Evolutionary conservation across 441 rosid genomes (phyloP), one percentile per base, ranked within the genome.

Genomic region (Populus trichocarpa): DNA sequence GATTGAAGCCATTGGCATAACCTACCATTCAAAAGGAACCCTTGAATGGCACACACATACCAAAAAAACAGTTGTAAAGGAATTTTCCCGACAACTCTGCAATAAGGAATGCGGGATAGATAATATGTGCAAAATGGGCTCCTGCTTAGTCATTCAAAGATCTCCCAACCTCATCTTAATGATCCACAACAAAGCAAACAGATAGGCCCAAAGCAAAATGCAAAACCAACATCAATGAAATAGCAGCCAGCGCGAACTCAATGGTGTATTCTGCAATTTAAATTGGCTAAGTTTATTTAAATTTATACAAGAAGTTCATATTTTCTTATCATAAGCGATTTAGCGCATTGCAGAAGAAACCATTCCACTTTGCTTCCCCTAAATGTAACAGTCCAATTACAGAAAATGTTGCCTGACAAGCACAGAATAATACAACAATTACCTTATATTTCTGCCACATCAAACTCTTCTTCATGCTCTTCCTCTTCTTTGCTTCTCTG

Each of bases 381-480:
- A 33, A 69, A 69, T 35, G n/a, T 57, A 75, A 63, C 65, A 66
- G 74, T 32, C 63, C 46, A 22, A 46, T 63, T 30, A 65, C 67
- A 68, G 13, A 74, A 42, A 25, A 25, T 32, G 9, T 2, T 23
- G 12, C 40, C 32, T 22, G 64, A 67, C 50, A 36, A 81, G 68
- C 68, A 5, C 4, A 30, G 64, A 64, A n/a, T 59, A 9, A 13
- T 32, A 81, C 12, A 75, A 77, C 42, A 46, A 12, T 42, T 32
- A 67, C 68, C 84, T 89, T 89, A 95, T 82, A 90, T 70, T 81
- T 82, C 85, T 74, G 91, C 94, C 77, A 78, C 83, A 81, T 82
- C 86, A 82, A 87, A 81, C 68, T 86, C 86, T 73, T 88, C 91
- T 8, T 83, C 87, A 22, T 76, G 81, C 72, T 86, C 91, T 66